Evolutionary conservation across 768 basidiomycete genomes (phyloP).

Genomic region (Lentinula sp.): DNA sequence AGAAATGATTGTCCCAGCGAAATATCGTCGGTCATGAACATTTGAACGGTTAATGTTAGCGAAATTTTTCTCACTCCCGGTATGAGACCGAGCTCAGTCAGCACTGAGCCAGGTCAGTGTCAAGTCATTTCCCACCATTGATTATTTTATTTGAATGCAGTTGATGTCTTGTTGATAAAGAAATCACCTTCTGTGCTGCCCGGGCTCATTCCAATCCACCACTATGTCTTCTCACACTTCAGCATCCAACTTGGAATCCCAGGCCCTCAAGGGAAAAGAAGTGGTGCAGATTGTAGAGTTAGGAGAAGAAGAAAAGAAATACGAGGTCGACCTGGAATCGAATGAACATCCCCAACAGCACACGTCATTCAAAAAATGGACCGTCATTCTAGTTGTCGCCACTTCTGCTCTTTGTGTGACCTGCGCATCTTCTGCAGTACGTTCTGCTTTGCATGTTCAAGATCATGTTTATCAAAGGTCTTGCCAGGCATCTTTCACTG

Average conservation of each 20-base stretch:
- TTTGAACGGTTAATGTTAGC: not conserved
- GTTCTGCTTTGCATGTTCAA: slow-evolving; percentile 15
- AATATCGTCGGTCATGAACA: not conserved
- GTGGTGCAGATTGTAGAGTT: not conserved
- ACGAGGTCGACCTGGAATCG: slow-evolving; percentile 27
- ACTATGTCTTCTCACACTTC: not conserved
- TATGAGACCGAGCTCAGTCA: not conserved
- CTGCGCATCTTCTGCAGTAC: slow-evolving; percentile 50
- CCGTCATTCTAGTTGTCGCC: slow-evolving; percentile 39
- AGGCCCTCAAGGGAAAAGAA: not conserved
- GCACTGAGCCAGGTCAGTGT: not conserved
- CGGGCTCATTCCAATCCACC: not conserved
- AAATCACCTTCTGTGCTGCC: too few species aligned
- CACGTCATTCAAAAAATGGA: slow-evolving; percentile 38
- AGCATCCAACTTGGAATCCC: not conserved
- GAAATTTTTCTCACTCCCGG: not conserved
- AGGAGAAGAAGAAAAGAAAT: slow-evolving; percentile 2
- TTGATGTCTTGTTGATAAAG: too few species aligned
- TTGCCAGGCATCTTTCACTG: slow-evolving; percentile 54
- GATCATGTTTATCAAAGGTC: not conserved
- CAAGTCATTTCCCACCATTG: too few species aligned
- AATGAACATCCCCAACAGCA: slow-evolving; percentile 38
- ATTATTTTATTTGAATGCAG: too few species aligned
- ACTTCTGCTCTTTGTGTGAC: slow-evolving; percentile 44
- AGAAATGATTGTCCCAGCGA: too few species aligned